Base-by-base conservation (phyloP, 75 land plant genomes). In the Chamaecyparis obtusa region DNA sequence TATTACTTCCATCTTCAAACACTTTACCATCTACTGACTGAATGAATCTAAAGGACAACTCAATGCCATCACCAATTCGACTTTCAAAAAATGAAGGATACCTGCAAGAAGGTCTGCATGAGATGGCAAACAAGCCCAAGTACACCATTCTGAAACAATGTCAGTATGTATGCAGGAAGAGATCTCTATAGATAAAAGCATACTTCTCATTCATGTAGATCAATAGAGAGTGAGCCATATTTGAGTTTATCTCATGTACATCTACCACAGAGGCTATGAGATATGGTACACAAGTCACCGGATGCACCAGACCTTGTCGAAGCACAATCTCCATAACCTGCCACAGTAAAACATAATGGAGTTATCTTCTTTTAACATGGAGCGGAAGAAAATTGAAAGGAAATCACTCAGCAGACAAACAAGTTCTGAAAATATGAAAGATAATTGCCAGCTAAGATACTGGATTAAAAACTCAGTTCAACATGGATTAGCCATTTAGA, bases 271-370 rank as follows among this genome's bases (percentile, higher is more conserved):
- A 92, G 81, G 99, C 99, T 85, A 98, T 96, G 33, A 98, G 93
- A 83, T 94, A 92, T 67, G 99, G 99, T 80, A 98, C 99, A 87
- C 97, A 97, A 35, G 99, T 97, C 87, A 98, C 97, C 35, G 99
- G 99, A 90, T 98, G 99, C 54, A 97, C 99, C 85, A 98, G 93
- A 85, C 99, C 99, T 86, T 98, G 99, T 17, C 99, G 96, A 54
- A 98, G 89, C 60, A 97, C 99, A 87, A 97, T 91, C 87, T 97
- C 99, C 85, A 97, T 96, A 87, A 98, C 95, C 99, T 98, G 91
- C 79, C 19, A 32, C 67, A 15, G 27, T 56, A 84, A 36, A 84
- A 35, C 11, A 35, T 11, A 84, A 33, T 32, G 36, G 2, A 9
- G 3, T 74, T 33, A 74, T 74, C 76, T 33, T 54, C 32, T 83